These are phyloP conservation scores for Cetradonia linearis DNA, from an alignment of 495 filamentous ascomycete genomes.

Conservation along the genomic window DNA sequence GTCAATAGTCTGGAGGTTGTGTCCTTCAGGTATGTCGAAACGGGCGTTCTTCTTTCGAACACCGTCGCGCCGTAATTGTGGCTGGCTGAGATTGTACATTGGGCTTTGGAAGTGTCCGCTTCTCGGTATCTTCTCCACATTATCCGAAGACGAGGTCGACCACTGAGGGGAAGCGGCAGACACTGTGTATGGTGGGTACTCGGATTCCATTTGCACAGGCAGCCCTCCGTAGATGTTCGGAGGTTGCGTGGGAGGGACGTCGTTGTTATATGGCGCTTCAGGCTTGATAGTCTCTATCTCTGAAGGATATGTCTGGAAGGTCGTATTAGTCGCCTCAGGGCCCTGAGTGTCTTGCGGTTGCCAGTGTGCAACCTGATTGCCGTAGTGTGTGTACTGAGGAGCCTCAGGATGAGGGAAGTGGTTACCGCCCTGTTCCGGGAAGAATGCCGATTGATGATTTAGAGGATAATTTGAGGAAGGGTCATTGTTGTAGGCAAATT, in stretches of 20 bases:
- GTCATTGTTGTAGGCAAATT: conserved; percentile 45
- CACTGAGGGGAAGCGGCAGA: conserved; percentile 51
- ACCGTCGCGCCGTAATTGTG: conserved; percentile 70
- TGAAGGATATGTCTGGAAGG: conserved; percentile 54
- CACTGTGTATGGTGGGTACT: conserved; percentile 32
- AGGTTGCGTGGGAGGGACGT: conserved; percentile 37
- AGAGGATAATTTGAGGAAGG: conserved; percentile 26
- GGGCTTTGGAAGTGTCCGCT: conserved; percentile 62
- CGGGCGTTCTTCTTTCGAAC: conserved; percentile 99
- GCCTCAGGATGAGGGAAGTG: conserved; percentile 19
- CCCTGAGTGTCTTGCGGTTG: conserved; percentile 37
- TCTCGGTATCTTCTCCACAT: conserved; percentile 55
- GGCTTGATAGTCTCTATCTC: conserved; percentile 43
- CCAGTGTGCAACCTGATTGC: conserved; percentile 19
- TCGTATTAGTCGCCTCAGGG: conserved; percentile 49
- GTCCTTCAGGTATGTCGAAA: conserved; percentile 92
- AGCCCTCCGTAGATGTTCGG: conserved; percentile 20
- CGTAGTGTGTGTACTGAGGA: conserved; percentile 16
- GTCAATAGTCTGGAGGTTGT: conserved; percentile 91
- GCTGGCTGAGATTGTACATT: conserved; percentile 66
- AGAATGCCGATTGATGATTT: conserved; percentile 27
- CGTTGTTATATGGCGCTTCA: conserved; percentile 42
- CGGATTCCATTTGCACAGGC: conserved; percentile 33
- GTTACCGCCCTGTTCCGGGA: conserved; percentile 28
- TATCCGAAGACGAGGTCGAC: conserved; percentile 42